Evolutionary conservation across 2,329 filamentous ascomycete species (phyloP).

Genomic region (Magnaporthiopsis rhizophila): DNA sequence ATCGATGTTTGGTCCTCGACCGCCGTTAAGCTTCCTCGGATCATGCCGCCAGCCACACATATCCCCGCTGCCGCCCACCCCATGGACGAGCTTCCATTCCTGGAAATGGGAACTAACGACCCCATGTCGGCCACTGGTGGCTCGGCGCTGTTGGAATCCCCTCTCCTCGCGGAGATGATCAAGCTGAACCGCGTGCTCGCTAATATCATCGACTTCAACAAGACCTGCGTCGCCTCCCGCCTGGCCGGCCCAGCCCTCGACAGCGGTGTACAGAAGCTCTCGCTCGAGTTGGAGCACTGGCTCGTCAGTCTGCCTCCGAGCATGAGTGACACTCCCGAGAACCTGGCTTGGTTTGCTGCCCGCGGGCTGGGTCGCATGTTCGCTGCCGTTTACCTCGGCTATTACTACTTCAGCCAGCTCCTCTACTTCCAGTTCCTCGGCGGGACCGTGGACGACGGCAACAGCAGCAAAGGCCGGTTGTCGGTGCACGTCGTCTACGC

Average conservation of each 20-base stretch:
- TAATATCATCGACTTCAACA: conserved; percentile 30
- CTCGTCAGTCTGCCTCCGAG: conserved; percentile 23
- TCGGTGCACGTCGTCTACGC: conserved; percentile 14
- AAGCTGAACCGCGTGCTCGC: conserved; percentile 25
- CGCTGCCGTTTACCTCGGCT: conserved; percentile 36
- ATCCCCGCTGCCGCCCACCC: conserved; percentile 17
- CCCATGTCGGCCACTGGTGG: neutral
- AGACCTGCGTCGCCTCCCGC: conserved; percentile 15
- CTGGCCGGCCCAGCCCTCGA: conserved; percentile 15
- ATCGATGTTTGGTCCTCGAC: conserved; percentile 31
- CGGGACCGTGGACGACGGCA: conserved; percentile 2
- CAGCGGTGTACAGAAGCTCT: conserved; percentile 22
- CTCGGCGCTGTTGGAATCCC: neutral
- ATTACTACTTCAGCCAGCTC: conserved; percentile 37
- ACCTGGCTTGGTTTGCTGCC: conserved; percentile 27
- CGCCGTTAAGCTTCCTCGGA: conserved; percentile 25
- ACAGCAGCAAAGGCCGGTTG: conserved; percentile 17
- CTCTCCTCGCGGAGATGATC: conserved; percentile 17
- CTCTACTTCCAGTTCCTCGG: conserved; percentile 37
- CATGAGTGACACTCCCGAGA: conserved; percentile 29
- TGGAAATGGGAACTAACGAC: conserved; percentile 10
- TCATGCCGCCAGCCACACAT: conserved; percentile 18
- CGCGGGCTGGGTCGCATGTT: conserved; percentile 34
- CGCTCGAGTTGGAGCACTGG: conserved; percentile 27
- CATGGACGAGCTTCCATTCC: conserved; percentile 27